A percentile compares a stretch with the other conserved stretches of the same genome.
Conservation (phyloP, 2,329 filamentous ascomycete genomes). For the Pseudocercospora fuligena region DNA sequence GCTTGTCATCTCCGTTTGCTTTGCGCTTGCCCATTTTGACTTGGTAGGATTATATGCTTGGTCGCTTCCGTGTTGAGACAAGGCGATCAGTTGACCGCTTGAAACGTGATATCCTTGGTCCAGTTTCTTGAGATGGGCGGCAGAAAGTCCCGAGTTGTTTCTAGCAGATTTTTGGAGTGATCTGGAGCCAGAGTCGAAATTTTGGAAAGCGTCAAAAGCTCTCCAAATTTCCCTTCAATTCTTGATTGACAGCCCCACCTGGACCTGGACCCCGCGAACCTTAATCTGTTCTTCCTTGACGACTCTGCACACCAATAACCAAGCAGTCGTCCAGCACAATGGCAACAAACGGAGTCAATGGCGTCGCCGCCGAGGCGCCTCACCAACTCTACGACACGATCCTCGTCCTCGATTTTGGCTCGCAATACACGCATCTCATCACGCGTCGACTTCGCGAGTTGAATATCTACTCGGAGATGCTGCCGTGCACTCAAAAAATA, state of each 20-base stretch:
- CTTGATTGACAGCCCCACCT: neutral
- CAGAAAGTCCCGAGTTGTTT: too few relatives aligned
- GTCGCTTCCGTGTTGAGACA: neutral
- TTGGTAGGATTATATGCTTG: neutral
- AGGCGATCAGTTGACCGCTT: neutral
- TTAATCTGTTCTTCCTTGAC: neutral
- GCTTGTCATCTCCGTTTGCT: conserved; percentile 52
- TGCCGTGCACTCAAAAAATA: conserved; percentile 83
- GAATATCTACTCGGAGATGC: conserved; percentile 85
- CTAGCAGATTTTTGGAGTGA: neutral
- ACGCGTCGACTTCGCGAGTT: conserved; percentile 75
- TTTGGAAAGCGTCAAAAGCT: neutral
- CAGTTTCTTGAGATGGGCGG: too few relatives aligned
- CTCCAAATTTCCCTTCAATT: neutral
- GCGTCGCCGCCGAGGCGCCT: conserved; percentile 44
- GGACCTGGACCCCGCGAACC: neutral
- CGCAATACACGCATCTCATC: conserved; percentile 76
- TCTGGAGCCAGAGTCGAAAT: too few relatives aligned
- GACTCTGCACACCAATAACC: neutral
- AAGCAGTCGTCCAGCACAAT: conserved; percentile 24
- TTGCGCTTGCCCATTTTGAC: conserved; percentile 58
- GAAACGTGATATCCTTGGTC: neutral
- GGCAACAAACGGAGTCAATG: conserved; percentile 37
- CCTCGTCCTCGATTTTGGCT: conserved; percentile 73
- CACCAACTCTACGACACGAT: conserved; percentile 67